These are phyloP conservation scores for Mycena venus DNA, from an alignment of 768 basidiomycete genomes.

Conservation along the genomic window DNA sequence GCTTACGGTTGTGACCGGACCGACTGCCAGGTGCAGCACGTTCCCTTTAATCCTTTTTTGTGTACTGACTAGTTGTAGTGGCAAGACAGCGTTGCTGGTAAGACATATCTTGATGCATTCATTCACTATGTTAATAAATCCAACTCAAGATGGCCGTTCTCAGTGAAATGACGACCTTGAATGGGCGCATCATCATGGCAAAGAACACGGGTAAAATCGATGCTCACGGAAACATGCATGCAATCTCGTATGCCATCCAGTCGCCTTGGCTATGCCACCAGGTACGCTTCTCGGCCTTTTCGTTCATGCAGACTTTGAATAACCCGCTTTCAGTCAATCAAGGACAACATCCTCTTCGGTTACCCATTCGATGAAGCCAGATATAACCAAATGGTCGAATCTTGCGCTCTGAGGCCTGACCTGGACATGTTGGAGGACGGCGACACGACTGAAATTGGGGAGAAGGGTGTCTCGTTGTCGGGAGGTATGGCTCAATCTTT, in stretches of 20 bases:
- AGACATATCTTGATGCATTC: too few species aligned
- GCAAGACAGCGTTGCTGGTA: slow-evolving; percentile 88
- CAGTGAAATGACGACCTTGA: slow-evolving; percentile 79
- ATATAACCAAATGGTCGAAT: slow-evolving; percentile 81
- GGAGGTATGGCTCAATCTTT: too few species aligned
- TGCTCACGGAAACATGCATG: slow-evolving; percentile 71
- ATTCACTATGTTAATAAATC: background rate
- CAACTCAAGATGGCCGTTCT: slow-evolving; percentile 74
- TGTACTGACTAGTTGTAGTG: slow-evolving; percentile 55
- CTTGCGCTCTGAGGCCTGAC: too few species aligned
- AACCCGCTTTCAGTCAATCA: slow-evolving; percentile 72
- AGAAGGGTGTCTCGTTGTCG: slow-evolving; percentile 53
- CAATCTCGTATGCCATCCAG: slow-evolving; percentile 82
- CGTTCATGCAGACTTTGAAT: too few species aligned
- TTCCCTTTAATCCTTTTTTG: too few species aligned
- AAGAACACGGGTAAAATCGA: too few species aligned
- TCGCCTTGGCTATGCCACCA: slow-evolving; percentile 77
- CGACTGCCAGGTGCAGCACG: too few species aligned
- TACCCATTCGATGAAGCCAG: slow-evolving; percentile 78
- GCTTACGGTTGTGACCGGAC: too few species aligned
- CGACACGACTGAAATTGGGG: slow-evolving; percentile 87
- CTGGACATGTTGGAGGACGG: slow-evolving; percentile 90
- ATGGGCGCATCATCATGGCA: too few species aligned
- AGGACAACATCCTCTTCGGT: slow-evolving; percentile 87
- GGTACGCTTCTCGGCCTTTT: background rate